Evolutionary conservation across 148 eudicot genomes (phyloP), one percentile per base, ranked within the genome.

Genomic region (Camellia japonica): DNA sequence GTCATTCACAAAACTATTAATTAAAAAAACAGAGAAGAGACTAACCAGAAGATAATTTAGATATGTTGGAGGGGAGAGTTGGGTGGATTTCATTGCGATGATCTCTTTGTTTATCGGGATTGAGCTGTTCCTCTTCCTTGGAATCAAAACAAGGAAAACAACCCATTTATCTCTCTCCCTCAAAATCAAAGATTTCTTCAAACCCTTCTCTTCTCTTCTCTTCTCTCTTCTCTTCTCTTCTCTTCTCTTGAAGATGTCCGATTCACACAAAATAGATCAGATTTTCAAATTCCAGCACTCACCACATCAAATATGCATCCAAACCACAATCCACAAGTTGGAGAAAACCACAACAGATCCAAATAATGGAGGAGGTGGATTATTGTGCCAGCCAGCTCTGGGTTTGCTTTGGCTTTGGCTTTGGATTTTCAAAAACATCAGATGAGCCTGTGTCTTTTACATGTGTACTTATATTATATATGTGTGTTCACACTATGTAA

Each of bases 131-230:
- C 82, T 87, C 95, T 54, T 91, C 95, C 71, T 82, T 91, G n/a
- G 97, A 93, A 80, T 93, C 95, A 80, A 93, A 93, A 80, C 97
- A 93, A 3, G 97, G 88, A 77, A 91, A 91, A 67, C 95, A 93
- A 69, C 95, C 97, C 97, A 91, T 86, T 62, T 66, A 0, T 74
- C 64, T 2, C 69, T 13, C 42, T 30, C 58, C 13, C 55, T 38
- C 74, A 73, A 51, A 16, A 71, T 68, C 73, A 75, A 79, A 60
- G 41, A 74, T 49, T n/a, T 61, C 64, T n/a, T 61, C 58, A 43
- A 68, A 68, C 44, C 72, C 72, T 43, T 47, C 10, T 71, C 56
- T 49, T 68, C 38, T 30, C 38, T 30, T 30, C 30, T 30, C 30
- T 23, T 23, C 23, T 23, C 23, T 23, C n/a, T n/a, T 23, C 23